These are phyloP conservation scores for Phytopythium sindhum DNA, from an alignment of 352 stramenopile genomes.

Conservation along the genomic window DNA sequence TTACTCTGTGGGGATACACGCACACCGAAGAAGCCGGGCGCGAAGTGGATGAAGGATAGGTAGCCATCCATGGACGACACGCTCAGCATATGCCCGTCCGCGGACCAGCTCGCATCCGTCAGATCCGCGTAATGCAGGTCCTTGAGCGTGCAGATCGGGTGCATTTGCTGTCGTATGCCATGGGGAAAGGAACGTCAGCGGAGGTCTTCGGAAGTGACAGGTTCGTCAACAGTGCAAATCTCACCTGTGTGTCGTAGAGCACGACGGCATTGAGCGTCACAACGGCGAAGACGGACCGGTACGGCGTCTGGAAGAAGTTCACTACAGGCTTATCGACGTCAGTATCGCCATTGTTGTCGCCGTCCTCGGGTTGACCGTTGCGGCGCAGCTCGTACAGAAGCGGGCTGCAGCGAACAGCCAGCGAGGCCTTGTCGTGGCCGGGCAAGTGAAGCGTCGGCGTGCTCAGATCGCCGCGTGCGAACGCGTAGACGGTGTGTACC, in stretches of 20 bases:
- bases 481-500: slow-evolving; percentile 92
- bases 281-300: slow-evolving; percentile 92
- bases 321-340: background rate
- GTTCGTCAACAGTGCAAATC: background rate
- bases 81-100: slow-evolving; percentile 88
- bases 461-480: slow-evolving; percentile 90
- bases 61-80: slow-evolving; percentile 96
- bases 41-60: slow-evolving; percentile 92
- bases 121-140: slow-evolving; percentile 94
- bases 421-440: slow-evolving; percentile 91
- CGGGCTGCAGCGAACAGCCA: slow-evolving; percentile 93
- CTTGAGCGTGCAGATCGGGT: slow-evolving; percentile 87
- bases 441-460: slow-evolving; percentile 90
- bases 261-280: slow-evolving; percentile 92
- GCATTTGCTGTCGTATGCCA: slow-evolving; percentile 35
- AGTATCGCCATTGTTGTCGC: slow-evolving; percentile 1
- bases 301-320: slow-evolving; percentile 81
- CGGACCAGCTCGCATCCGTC: slow-evolving; percentile 92
- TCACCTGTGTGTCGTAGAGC: slow-evolving; percentile 94
- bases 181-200: slow-evolving; percentile 10
- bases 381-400: slow-evolving; percentile 85
- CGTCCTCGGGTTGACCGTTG: slow-evolving; percentile 1
- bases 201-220: background rate
- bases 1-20: slow-evolving; percentile 19
- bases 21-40: slow-evolving; percentile 77